Percentiles rank a stretch among this genome's conserved stretches.
These are phyloP conservation scores for Fraxinus sp. DNA, from an alignment of 305 asterid species.

Conservation along the genomic window DNA sequence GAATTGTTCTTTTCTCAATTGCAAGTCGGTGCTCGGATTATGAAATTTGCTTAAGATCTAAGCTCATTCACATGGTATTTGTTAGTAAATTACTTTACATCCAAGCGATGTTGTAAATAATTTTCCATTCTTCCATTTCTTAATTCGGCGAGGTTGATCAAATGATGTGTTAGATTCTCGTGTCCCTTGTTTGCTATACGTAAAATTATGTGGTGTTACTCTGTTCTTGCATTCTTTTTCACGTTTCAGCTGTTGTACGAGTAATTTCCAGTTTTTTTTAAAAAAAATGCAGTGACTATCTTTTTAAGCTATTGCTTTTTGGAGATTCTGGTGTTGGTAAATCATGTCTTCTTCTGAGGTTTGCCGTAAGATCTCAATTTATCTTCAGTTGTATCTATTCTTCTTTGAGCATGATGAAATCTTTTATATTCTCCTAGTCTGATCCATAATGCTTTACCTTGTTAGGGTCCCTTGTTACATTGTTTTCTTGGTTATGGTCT, in stretches of 20 bases:
- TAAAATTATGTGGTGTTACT: not conserved
- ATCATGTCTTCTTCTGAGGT: slow-evolving; percentile 58
- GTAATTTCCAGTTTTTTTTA: too few relatives aligned
- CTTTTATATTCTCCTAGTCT: not conserved
- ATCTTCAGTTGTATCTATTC: not conserved
- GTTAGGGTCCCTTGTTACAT: slow-evolving; percentile 2
- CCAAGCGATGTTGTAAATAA: not conserved
- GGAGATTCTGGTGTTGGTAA: slow-evolving; percentile 65
- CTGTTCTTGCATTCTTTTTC: not conserved
- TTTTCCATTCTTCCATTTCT: not conserved
- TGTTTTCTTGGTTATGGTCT: not conserved
- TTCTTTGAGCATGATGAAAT: not conserved
- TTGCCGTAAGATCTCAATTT: slow-evolving; percentile 43
- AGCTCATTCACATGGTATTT: too few relatives aligned
- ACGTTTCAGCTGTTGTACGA: not conserved
- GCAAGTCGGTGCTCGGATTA: not conserved
- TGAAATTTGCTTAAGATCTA: not conserved
- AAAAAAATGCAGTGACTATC: slow-evolving; percentile 64
- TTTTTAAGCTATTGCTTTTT: slow-evolving; percentile 64
- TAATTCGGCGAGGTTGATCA: not conserved
- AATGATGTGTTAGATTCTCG: not conserved
- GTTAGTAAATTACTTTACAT: too few relatives aligned
- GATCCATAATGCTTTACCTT: slow-evolving; percentile 4
- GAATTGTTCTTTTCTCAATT: not conserved
- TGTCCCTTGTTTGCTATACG: not conserved